These are phyloP conservation scores for Jatropha multifida DNA, from an alignment of 441 rosid species.

Conservation along the genomic window DNA sequence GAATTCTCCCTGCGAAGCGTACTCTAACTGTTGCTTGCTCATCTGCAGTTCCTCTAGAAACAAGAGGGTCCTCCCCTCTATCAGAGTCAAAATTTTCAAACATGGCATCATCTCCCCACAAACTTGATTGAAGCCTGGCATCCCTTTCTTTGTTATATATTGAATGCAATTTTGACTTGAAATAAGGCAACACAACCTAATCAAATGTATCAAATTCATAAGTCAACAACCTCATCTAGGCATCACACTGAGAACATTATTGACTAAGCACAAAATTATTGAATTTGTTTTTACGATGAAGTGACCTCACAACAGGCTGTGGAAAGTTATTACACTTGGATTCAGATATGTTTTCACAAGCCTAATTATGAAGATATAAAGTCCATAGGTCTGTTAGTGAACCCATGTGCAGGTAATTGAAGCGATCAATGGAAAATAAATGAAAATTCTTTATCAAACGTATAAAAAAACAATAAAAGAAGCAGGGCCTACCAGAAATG, in stretches of 20 bases:
- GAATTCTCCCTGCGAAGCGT: constrained; percentile 53
- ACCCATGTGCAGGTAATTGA: neutral
- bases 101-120: constrained; percentile 84
- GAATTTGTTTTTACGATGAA: neutral
- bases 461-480: constrained; percentile 11
- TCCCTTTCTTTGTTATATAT: constrained; percentile 95
- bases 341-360: neutral
- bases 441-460: neutral
- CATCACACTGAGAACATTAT: neutral
- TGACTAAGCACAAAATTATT: neutral
- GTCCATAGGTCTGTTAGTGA: neutral
- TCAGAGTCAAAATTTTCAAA: constrained; percentile 51
- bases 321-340: neutral
- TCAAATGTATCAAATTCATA: constrained; percentile 24
- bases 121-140: constrained; percentile 89
- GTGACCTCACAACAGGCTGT: neutral
- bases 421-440: neutral
- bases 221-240: constrained; percentile 28
- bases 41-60: constrained; percentile 45
- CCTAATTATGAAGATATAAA: neutral
- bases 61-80: constrained; percentile 47
- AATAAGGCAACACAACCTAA: constrained; percentile 96
- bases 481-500: constrained; percentile 67
- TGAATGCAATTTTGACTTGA: constrained; percentile 87
- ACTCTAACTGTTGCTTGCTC: constrained; percentile 57